Evolutionary conservation across 495 filamentous ascomycete genomes (phyloP).

Genomic region (Cryomyces minteri): DNA sequence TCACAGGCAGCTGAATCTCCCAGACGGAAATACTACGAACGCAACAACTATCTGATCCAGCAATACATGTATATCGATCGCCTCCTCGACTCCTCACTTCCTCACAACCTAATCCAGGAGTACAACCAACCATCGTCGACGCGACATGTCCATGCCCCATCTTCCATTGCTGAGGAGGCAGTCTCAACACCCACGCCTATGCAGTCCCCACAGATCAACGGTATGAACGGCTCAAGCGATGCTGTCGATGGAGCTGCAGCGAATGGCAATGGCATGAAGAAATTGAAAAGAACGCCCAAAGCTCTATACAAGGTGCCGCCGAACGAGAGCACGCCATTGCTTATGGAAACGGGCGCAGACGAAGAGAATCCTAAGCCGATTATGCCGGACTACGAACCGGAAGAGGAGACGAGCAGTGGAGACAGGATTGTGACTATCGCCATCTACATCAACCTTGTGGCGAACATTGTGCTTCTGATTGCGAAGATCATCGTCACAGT

Average conservation of each 20-base stretch:
- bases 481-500: constrained; percentile 67
- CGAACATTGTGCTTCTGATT: constrained; percentile 58
- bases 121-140: constrained; percentile 37
- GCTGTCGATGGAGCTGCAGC: not conserved
- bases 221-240: not conserved
- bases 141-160: constrained; percentile 27
- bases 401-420: constrained; percentile 42
- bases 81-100: constrained; percentile 74
- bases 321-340: constrained; percentile 46
- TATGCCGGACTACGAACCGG: constrained; percentile 22
- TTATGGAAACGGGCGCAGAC: constrained; percentile 17
- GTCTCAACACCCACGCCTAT: constrained; percentile 1
- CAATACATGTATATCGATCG: constrained; percentile 85
- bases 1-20: not conserved
- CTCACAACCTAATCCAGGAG: constrained; percentile 72
- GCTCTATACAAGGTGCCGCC: constrained; percentile 55
- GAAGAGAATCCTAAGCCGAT: constrained; percentile 3
- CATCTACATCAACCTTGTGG: constrained; percentile 73
- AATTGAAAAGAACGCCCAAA: constrained; percentile 60
- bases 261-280: constrained; percentile 12
- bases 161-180: constrained; percentile 35
- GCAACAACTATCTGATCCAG: constrained; percentile 64
- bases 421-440: constrained; percentile 55
- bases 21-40: constrained; percentile 64
- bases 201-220: not conserved